Evolutionary conservation across 2,329 filamentous ascomycete genomes (phyloP), one percentile per base, ranked within the genome.

Genomic region (Domatiomyces globalis): DNA sequence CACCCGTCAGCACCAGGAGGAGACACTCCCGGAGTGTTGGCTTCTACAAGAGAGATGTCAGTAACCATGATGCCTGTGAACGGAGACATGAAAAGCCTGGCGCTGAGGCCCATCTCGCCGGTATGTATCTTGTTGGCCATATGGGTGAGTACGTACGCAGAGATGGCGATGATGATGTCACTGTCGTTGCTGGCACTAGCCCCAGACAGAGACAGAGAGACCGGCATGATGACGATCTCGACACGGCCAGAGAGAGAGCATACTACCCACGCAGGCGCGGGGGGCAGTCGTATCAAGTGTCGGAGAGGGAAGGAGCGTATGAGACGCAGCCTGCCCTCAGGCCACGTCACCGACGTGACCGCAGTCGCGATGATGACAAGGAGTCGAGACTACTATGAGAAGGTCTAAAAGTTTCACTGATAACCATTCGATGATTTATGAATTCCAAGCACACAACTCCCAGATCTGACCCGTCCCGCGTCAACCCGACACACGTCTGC

Each of bases 161-260:
- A 12, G 15, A 51, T 12, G 51, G 49, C 7, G 47, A 55, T 42
- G 48, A 53, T 29, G 45, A 51, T 22, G 43, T 19, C 39, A 56
- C 25, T 49, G 43, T 12, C 49, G 49, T 33, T 54, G 46, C 36
- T 48, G 49, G 10, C 45, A 63, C 69, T 33, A 51, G 55, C 48
- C 59, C 60, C 52, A 59, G 63, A 48, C 51, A 62, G 10, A 59
- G 63, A 48, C 51, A 62, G 10, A 53, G 51, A 42, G 45, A 55
- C 42, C 44, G 55, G 18, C 45, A 59, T 18, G 56, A 61, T 36
- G 29, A 53, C 33, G 60, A 63, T 51, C 46, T 59, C 60, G 58
- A 69, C 9, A 49, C 51, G 50, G 50, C 50, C 5, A 52, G 50
- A 12, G 55, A 54, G 19, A 10, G 45, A 25, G 22, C 4, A 9